These are phyloP conservation scores for Trametes maxima DNA, from an alignment of 768 basidiomycete species.

Conservation along the genomic window DNA sequence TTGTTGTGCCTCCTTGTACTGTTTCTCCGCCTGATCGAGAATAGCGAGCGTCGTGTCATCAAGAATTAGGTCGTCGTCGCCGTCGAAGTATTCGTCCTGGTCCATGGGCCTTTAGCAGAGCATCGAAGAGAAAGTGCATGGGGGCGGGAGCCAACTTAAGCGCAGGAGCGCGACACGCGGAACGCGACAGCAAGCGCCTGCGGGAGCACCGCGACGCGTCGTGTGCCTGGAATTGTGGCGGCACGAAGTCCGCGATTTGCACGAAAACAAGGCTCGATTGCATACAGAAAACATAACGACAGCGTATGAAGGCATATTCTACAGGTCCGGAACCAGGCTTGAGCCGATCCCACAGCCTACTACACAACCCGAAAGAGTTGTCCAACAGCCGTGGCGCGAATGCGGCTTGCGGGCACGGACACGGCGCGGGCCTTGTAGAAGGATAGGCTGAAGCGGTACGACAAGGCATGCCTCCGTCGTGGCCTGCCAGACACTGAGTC, in stretches of 20 bases:
- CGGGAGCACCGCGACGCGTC: not conserved
- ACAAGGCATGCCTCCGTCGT: constrained; percentile 12
- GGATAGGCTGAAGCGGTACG: not conserved
- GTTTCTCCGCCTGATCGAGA: constrained; percentile 60
- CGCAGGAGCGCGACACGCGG: not conserved
- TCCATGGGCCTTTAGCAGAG: constrained; percentile 44
- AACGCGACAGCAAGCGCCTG: not conserved
- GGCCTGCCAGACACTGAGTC: constrained; percentile 17
- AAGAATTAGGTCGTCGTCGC: constrained; percentile 61
- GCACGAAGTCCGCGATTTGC: not conserved
- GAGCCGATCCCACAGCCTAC: constrained; percentile 2
- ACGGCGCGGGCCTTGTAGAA: not conserved
- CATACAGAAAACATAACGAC: constrained; percentile 2
- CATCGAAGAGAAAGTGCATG: constrained; percentile 10
- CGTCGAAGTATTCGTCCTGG: constrained; percentile 60
- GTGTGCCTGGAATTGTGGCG: not conserved
- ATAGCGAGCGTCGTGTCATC: constrained; percentile 64
- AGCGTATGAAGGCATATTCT: constrained; percentile 1
- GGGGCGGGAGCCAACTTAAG: not conserved
- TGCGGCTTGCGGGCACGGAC: not conserved
- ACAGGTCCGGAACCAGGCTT: constrained; percentile 1
- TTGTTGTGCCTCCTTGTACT: constrained; percentile 32
- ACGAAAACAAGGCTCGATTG: constrained; percentile 1
- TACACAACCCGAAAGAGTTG: too few species aligned
- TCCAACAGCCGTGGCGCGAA: too few species aligned